Conservation (phyloP, 768 basidiomycete genomes). For the Austroboletus eburneus region DNA sequence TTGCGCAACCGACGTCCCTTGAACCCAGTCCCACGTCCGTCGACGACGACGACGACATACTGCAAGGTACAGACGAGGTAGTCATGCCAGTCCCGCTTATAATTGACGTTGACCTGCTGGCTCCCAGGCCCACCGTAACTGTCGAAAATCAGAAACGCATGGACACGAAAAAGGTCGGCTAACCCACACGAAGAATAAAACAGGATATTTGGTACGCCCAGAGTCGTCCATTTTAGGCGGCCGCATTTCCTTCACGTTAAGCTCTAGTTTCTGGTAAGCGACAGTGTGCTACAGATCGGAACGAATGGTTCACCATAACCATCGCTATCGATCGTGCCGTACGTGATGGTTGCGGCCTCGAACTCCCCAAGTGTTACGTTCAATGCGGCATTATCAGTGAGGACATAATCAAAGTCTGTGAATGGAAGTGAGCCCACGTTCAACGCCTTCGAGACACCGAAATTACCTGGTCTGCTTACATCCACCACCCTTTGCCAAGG, state of each 20-base stretch:
- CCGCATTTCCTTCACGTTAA: constrained; percentile 88
- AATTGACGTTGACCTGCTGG: constrained; percentile 70
- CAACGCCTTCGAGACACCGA: background rate
- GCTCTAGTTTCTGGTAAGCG: constrained; percentile 45
- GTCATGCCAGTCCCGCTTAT: constrained; percentile 77
- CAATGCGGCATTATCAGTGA: constrained; percentile 69
- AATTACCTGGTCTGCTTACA: constrained; percentile 43
- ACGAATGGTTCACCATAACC: constrained; percentile 58
- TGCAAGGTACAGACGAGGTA: constrained; percentile 78
- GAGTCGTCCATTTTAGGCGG: constrained; percentile 92
- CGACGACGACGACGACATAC: constrained; percentile 84
- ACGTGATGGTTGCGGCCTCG: constrained; percentile 63
- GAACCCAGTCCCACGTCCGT: constrained; percentile 92
- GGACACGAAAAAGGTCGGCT: background rate
- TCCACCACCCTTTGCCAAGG: constrained; percentile 85
- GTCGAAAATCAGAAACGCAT: constrained; percentile 10
- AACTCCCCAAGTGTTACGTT: constrained; percentile 62
- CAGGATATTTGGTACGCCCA: constrained; percentile 94
- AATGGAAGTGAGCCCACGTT: background rate
- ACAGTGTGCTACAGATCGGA: constrained; percentile 13
- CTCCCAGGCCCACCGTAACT: constrained; percentile 91
- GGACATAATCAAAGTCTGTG: constrained; percentile 56
- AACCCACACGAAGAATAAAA: constrained; percentile 78
- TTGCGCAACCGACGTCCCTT: constrained; percentile 84
- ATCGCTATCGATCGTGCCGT: constrained; percentile 73